phyloP scores from a whole-genome alignment of 306 rosid species.

The Cicer judaicum region DNA sequence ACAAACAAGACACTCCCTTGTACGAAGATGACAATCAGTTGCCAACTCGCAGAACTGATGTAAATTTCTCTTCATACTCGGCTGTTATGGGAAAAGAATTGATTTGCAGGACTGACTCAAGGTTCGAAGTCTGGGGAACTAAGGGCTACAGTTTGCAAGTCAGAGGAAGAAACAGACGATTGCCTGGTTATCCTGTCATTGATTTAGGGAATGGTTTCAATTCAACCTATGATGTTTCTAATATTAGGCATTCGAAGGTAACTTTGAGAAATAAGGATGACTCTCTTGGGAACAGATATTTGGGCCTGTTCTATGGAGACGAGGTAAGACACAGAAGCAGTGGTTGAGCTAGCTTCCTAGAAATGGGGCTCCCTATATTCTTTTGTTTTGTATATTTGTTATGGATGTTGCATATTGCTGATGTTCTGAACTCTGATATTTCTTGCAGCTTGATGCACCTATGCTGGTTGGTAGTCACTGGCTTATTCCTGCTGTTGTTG shows the following conservation, averaged over 20 bases:
- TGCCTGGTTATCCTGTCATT: conserved; percentile 77
- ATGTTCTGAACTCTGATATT: conserved; percentile 39
- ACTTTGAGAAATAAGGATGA: conserved; percentile 49
- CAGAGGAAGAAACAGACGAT: conserved; percentile 84
- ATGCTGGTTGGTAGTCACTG: conserved; percentile 72
- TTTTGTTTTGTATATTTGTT: not conserved
- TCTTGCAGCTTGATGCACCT: conserved; percentile 79
- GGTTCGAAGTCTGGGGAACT: conserved; percentile 89
- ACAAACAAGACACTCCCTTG: conserved; percentile 57
- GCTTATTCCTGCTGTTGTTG: conserved; percentile 75
- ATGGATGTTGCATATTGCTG: conserved; percentile 37
- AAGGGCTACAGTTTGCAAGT: conserved; percentile 80
- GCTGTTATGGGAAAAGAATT: conserved; percentile 78
- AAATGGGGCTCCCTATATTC: not conserved
- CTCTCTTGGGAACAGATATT: conserved; percentile 64
- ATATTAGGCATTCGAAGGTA: conserved; percentile 39
- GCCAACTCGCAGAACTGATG: conserved; percentile 90
- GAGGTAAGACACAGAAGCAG: conserved; percentile 67
- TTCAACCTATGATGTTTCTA: conserved; percentile 52
- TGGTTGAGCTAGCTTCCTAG: not conserved
- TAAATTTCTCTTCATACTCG: conserved; percentile 85
- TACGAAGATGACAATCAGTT: conserved; percentile 74
- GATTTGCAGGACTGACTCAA: conserved; percentile 74
- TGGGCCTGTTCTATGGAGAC: conserved; percentile 74
- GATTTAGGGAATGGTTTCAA: conserved; percentile 73